Percentiles rank a stretch among this genome's conserved stretches.
These are phyloP conservation scores for Periglandula ipomoeae DNA, from an alignment of 2,329 filamentous ascomycete genomes.

Conservation along the genomic window DNA sequence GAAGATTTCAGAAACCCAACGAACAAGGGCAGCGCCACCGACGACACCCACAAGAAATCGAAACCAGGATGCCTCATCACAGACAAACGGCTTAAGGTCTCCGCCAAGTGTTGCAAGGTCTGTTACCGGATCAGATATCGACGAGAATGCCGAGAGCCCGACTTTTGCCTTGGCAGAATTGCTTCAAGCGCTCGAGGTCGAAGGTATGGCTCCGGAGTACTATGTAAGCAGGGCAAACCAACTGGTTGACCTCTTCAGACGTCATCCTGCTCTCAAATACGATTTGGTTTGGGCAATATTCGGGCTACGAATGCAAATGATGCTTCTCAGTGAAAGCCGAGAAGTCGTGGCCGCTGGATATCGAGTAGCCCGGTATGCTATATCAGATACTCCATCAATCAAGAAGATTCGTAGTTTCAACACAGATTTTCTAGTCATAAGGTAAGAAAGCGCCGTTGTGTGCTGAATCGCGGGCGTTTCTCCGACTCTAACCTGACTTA, in stretches of 20 bases:
- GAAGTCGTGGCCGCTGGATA: slow-evolving; percentile 95
- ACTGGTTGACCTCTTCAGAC: slow-evolving; percentile 92
- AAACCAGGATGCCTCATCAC: slow-evolving; percentile 35
- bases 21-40: slow-evolving; percentile 35
- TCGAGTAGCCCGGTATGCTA: slow-evolving; percentile 84
- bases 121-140: slow-evolving; percentile 51
- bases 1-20: slow-evolving; percentile 52
- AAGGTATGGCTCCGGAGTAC: slow-evolving; percentile 84
- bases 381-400: slow-evolving; percentile 83
- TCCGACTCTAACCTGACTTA: slow-evolving; percentile 9
- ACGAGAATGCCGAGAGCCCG: slow-evolving; percentile 72
- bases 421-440: slow-evolving; percentile 84
- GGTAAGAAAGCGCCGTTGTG: slow-evolving; percentile 14
- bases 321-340: slow-evolving; percentile 90
- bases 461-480: not conserved
- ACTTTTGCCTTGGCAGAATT: slow-evolving; percentile 87
- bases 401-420: slow-evolving; percentile 81
- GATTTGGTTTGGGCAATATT: slow-evolving; percentile 95
- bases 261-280: slow-evolving; percentile 88
- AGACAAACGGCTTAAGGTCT: slow-evolving; percentile 42
- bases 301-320: slow-evolving; percentile 84
- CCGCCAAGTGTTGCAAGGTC: slow-evolving; percentile 48
- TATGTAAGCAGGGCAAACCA: slow-evolving; percentile 90
- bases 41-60: slow-evolving; percentile 45
- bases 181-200: slow-evolving; percentile 77